Evolutionary conservation across 2,329 filamentous ascomycete species (phyloP), one percentile per base, ranked within the genome.

Genomic region (Madurella mycetomatis): DNA sequence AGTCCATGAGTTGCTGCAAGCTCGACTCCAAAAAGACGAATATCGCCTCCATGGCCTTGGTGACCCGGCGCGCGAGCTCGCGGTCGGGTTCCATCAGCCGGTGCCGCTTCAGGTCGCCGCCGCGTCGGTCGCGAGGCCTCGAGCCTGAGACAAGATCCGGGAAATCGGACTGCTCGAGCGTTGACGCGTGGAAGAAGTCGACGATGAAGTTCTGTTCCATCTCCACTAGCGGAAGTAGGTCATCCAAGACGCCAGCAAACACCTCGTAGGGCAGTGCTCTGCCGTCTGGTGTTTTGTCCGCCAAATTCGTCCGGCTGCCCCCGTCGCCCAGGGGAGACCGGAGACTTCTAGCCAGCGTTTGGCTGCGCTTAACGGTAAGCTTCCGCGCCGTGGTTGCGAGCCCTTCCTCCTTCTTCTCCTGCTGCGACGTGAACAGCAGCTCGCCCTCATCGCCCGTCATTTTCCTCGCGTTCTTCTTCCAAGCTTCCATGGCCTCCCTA

Each of bases 171-270:
- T 84, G 86, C 64, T 91, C 86, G 30, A 92, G 77, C 1, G 90
- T 95, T n/a, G 87, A 89, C 25, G 94, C 84, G 64, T 97, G 92
- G 79, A 97, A 97, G 70, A 96, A 94, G 63, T 95, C 90, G n/a
- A 96, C 85, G 47, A 96, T 78, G 67, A 97, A 99, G 67, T 96
- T 97, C 69, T 99, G 92, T 72, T 99, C 94, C 69, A 92, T 92
- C 62, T 90, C 86, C 55, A 96, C 85, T 53, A 95, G 79, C 5
- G 87, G 89, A 43, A 92, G 74, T 60, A 94, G 82, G 64, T 96
- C 90, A 54, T 94, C 87, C 57, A 96, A 73, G 12, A 90, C 84
- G 39, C 85, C 85, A 0, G 83, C 79, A 70, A 97, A 96, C 2
- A 90, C 84, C 70, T 96, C 91, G 62, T 85, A 92, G 0, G 89